Evolutionary conservation across 176 grass and related monocot genomes (phyloP), one percentile per base, ranked within the genome.

Genomic region (Pontederia paniculata): DNA sequence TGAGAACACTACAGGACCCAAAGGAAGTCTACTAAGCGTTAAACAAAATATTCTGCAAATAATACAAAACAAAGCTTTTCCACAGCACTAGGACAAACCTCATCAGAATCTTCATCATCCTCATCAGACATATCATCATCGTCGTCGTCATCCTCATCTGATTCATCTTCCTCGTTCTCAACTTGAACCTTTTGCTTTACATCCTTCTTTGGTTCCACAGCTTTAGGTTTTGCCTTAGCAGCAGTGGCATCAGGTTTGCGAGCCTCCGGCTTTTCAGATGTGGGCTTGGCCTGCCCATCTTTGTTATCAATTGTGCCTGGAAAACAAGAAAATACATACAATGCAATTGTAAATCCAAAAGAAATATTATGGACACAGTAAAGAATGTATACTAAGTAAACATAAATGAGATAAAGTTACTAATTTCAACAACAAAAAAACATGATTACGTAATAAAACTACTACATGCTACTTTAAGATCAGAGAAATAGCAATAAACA

Each of bases 281-380:
- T 19, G 52, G 46, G 55, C 50, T 73, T 78, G 14, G 51, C 9
- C 51, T 55, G 22, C 52, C 74, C 78, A 44, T 66, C 73, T 62
- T 84, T 95, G 2, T 3, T 65, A 16, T 23, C 55, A 44, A 42
- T 21, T 78, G 85, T 82, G 66, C 76, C 81, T 95, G 41, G 48
- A 22, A 57, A 74, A 46, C 22, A 7, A n/a, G 10, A 9, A 50
- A 50, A 10, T 41, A 10, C 25, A 23, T 9, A 50, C 12, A 37
- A 31, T 37, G 23, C 3, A 12, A 46, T 45, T n/a, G 8, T 53
- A 6, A 53, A 19, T 53, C 19, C 10, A 9, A 10, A n/a, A n/a
- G n/a, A n/a, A n/a, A n/a, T n/a, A n/a, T n/a, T n/a, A n/a, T n/a
- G n/a, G n/a, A n/a, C n/a, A 23, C 19, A 21, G 5, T 57, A n/a